phyloP scores from a whole-genome alignment of 495 filamentous ascomycete genomes.

The Chaetomium fimeti region DNA sequence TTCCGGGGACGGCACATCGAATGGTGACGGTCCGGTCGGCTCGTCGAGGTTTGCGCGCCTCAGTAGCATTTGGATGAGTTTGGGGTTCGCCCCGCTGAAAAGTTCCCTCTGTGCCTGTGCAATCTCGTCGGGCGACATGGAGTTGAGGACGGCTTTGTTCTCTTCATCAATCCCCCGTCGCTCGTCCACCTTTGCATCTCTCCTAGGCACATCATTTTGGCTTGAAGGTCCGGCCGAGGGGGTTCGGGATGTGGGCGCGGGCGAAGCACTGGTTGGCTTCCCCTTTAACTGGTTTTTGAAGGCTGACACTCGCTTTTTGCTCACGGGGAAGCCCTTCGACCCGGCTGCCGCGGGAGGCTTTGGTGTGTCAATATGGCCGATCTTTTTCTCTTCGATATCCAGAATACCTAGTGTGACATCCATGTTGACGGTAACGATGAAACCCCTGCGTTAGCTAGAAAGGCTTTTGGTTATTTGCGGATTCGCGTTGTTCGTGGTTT shows the following conservation, averaged over 20 bases:
- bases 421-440: conserved; percentile 33
- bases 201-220: neutral
- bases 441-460: neutral
- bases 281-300: conserved; percentile 69
- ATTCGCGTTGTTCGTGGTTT: neutral
- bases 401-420: conserved; percentile 55
- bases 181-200: conserved; percentile 46
- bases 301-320: conserved; percentile 73
- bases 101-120: conserved; percentile 73
- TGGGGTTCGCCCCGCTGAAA: conserved; percentile 63
- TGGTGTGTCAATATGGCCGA: conserved; percentile 56
- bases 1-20: conserved; percentile 31
- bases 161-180: conserved; percentile 73
- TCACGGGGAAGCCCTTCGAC: conserved; percentile 79
- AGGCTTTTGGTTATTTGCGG: neutral
- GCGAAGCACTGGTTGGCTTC: neutral
- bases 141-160: conserved; percentile 68
- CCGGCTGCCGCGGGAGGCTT: conserved; percentile 50
- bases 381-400: conserved; percentile 75
- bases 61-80: conserved; percentile 71
- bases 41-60: conserved; percentile 78
- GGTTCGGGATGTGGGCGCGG: neutral
- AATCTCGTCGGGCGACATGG: conserved; percentile 82
- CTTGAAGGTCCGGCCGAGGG: neutral
- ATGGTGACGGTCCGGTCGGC: conserved; percentile 34